Evolutionary conservation across 169 alveolate genomes (phyloP).

Genomic region (Toxoplasma gondii): DNA sequence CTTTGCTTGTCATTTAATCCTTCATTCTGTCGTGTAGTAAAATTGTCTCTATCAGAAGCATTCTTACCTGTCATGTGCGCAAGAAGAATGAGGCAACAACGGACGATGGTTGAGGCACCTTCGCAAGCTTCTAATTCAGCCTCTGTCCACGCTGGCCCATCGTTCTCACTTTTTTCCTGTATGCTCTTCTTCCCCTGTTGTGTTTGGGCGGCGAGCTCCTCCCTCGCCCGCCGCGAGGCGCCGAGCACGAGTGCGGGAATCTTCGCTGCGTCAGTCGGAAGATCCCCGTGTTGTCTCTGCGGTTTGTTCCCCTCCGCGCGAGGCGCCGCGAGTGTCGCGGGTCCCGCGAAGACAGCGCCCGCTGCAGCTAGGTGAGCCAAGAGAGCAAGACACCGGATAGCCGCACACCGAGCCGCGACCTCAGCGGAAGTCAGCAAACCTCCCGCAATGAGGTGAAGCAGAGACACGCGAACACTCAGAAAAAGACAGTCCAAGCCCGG

Average conservation of each 20-base stretch:
- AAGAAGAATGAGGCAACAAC: slow-evolving; percentile 19
- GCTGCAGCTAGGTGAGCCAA: background rate
- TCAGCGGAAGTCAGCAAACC: slow-evolving; percentile 20
- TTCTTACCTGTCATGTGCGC: slow-evolving; percentile 18
- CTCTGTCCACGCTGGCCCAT: background rate
- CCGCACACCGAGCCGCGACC: background rate
- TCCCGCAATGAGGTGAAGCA: slow-evolving; percentile 18
- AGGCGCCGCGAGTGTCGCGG: slow-evolving; percentile 9
- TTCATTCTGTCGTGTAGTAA: no score
- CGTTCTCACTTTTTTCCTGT: background rate
- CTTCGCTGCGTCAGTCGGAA: no score
- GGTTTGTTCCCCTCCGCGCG: background rate
- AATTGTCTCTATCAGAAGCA: no score
- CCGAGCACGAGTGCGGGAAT: background rate
- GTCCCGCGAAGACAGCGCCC: background rate
- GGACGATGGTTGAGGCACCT: background rate
- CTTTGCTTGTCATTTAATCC: no score
- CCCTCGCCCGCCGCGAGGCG: background rate
- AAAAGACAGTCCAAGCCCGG: slow-evolving; percentile 2
- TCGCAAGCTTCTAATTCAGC: slow-evolving; percentile 1
- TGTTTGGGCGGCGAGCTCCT: background rate
- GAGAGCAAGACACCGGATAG: background rate
- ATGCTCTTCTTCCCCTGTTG: background rate
- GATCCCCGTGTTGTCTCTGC: background rate
- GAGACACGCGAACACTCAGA: slow-evolving; percentile 26